phyloP scores from a whole-genome alignment of 306 rosid species.

The Oxytropis ochrocephala region DNA sequence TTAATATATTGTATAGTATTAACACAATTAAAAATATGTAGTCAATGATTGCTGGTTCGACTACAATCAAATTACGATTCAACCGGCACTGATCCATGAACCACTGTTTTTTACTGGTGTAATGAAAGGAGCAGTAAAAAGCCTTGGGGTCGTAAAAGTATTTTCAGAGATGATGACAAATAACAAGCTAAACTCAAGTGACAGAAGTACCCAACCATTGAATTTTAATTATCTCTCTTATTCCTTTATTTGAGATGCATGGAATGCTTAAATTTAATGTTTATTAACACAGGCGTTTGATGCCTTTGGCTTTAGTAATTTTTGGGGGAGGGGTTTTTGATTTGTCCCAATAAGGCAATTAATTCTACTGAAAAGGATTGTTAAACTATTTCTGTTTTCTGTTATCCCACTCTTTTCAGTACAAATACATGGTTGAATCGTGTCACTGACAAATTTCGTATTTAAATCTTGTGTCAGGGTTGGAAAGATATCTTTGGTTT shows the following conservation, averaged over 20 bases:
- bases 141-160: too few relatives aligned
- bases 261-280: too few relatives aligned
- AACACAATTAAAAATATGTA: too few relatives aligned
- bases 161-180: neutral
- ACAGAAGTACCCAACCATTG: neutral
- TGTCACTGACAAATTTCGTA: constrained; percentile 17
- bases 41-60: too few relatives aligned
- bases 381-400: neutral
- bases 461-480: constrained; percentile 47
- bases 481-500: constrained; percentile 79
- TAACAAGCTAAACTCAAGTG: neutral
- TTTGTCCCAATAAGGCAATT: neutral
- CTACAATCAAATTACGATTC: too few relatives aligned
- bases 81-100: too few relatives aligned
- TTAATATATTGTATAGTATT: too few relatives aligned
- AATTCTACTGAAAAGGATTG: neutral
- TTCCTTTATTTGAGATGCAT: neutral
- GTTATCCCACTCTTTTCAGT: neutral
- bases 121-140: too few relatives aligned
- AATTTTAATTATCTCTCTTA: neutral
- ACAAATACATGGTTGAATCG: neutral
- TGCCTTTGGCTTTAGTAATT: neutral
- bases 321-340: neutral
- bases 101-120: too few relatives aligned
- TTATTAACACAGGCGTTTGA: too few relatives aligned